These are phyloP conservation scores for Cunninghamia lanceolata DNA, from an alignment of 75 land plant genomes.

Conservation along the genomic window DNA sequence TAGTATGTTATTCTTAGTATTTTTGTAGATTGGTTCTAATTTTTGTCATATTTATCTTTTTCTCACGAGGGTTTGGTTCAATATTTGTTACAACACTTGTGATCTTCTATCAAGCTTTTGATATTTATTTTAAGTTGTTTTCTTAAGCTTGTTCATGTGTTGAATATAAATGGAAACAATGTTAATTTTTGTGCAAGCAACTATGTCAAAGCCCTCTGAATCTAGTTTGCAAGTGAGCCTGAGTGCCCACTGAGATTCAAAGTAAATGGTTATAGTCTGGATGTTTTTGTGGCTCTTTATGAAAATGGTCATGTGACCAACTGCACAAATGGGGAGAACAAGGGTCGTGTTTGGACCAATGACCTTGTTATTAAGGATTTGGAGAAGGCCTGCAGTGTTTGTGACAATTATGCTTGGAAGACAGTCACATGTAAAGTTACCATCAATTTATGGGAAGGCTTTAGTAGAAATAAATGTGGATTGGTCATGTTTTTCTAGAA, in stretches of 20 bases:
- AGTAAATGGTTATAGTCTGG: constrained; percentile 47
- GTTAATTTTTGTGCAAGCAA: constrained; percentile 36
- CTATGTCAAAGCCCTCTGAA: constrained; percentile 40
- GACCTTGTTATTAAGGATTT: constrained; percentile 77
- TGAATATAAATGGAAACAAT: no score
- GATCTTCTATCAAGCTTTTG: no score
- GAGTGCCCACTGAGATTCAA: constrained; percentile 48
- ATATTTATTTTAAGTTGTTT: no score
- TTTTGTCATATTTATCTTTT: no score
- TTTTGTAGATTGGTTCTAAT: no score
- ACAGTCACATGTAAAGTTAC: constrained; percentile 47
- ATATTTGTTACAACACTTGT: no score
- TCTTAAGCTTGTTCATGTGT: no score
- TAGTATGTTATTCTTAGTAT: no score
- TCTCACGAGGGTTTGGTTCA: no score
- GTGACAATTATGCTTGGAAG: constrained; percentile 62
- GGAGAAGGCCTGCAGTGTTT: constrained; percentile 67
- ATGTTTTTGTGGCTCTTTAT: constrained; percentile 81
- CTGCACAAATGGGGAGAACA: constrained; percentile 72
- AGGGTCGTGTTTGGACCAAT: constrained; percentile 66
- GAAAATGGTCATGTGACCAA: constrained; percentile 78
- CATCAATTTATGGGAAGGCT: constrained; percentile 70
- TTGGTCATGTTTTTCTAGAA: constrained; percentile 68
- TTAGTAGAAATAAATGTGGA: constrained; percentile 56
- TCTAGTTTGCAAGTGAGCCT: constrained; percentile 53